These are phyloP conservation scores for Ophiostoma piceae DNA, from an alignment of 2,329 filamentous ascomycete species.

Conservation along the genomic window DNA sequence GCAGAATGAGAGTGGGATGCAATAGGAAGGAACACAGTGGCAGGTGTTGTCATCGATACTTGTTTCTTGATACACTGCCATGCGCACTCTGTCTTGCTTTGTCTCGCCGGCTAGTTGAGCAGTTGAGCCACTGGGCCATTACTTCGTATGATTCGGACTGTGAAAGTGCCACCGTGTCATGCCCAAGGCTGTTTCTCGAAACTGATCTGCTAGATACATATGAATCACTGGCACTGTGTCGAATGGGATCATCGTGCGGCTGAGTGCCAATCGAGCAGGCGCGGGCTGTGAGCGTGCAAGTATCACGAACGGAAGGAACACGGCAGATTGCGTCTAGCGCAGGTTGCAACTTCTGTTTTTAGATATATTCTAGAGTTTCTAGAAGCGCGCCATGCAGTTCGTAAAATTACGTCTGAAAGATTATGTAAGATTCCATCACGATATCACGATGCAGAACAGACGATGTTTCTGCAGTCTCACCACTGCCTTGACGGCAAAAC, in stretches of 20 bases:
- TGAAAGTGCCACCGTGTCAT: not conserved
- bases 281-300: not conserved
- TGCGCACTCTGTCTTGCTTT: not conserved
- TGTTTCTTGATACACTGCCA: not conserved
- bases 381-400: not conserved
- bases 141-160: no score
- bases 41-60: not conserved
- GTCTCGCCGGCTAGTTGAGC: not conserved
- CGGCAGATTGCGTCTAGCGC: not conserved
- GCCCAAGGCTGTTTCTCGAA: not conserved
- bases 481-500: not conserved
- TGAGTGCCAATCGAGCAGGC: constrained; percentile 7
- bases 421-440: not conserved
- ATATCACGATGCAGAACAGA: not conserved
- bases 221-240: not conserved
- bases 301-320: constrained; percentile 1
- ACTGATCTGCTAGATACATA: not conserved
- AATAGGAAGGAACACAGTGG: not conserved
- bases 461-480: not conserved
- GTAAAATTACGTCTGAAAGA: no score
- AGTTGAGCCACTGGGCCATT: no score
- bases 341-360: not conserved
- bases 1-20: not conserved
- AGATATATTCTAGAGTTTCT: not conserved
- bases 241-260: not conserved